phyloP scores from a whole-genome alignment of 2,329 filamentous ascomycete genomes.

The Trichoderma endophyticum region DNA sequence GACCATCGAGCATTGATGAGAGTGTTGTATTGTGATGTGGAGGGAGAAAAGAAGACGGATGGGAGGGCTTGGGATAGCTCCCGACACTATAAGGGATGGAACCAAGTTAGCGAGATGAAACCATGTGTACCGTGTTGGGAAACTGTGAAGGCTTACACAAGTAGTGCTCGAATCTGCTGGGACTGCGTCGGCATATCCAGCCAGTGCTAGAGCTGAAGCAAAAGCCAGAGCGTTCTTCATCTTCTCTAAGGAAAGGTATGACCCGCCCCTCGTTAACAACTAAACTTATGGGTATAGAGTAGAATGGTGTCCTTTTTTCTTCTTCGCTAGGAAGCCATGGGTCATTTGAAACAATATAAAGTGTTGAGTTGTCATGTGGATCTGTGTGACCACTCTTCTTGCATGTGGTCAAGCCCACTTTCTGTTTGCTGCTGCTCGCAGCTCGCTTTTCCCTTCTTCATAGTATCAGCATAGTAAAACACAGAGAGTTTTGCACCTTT shows the following conservation, averaged over 20 bases:
- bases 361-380: too few species aligned
- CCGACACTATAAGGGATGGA: neutral
- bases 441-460: too few species aligned
- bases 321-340: too few species aligned
- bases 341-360: too few species aligned
- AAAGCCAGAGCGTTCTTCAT: neutral
- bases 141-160: neutral
- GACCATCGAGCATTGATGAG: constrained; percentile 8
- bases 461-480: too few species aligned
- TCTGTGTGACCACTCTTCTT: too few species aligned
- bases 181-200: neutral
- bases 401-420: too few species aligned
- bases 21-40: neutral
- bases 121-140: neutral
- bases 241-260: neutral
- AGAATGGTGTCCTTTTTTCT: neutral
- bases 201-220: neutral
- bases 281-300: neutral
- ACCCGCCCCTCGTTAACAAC: neutral
- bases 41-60: neutral
- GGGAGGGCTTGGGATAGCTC: neutral
- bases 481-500: too few species aligned
- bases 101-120: neutral
- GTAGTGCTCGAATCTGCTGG: neutral
- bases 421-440: too few species aligned